Evolutionary conservation across 2,329 filamentous ascomycete species (phyloP), one percentile per base, ranked within the genome.

Genomic region (Fusarium longipes): DNA sequence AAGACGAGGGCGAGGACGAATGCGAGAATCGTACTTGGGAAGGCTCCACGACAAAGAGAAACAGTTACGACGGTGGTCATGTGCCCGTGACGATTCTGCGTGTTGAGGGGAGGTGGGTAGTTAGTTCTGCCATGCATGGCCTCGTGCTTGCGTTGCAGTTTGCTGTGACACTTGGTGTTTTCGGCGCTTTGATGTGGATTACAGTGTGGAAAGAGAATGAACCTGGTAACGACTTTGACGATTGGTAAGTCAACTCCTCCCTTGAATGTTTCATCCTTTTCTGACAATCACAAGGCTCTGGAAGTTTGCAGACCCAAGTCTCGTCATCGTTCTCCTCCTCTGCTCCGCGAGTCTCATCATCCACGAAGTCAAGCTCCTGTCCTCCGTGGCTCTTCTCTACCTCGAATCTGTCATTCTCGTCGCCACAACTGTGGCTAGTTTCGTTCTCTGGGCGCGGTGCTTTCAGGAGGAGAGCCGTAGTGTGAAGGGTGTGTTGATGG

Each of bases 61-160:
- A 53, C 12, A 53, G 51, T n/a, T 58, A 48, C 5, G 62, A 50
- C 4, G 47, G 39, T 2, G 18, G 58, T 6, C 29, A 62, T 27
- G 17, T 49, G 6, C 58, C 49, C 6, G 45, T 69, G 12, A 33
- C 45, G 6, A 25, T 65, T 20, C 14, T 56, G 14, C 49, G 57
- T 6, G 32, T 65, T 8, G 66, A 61, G 48, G 55, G 44, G 14
- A 58, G 51, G 29, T 69, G 61, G 63, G 29, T 70, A 27, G 53
- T 67, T n/a, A 66, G 60, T 30, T 60, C 59, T 7, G 55, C 71
- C 7, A 51, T 75, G 38, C 75, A 77, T 30, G 72, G 67, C 10
- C 49, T 73, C 35, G 58, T 76, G 49, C 59, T 78, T n/a, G 65
- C 38, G 20, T 11, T 73, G 40, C 73, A 78, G 55, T 72, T 69